Conservation (phyloP, 495 filamentous ascomycete genomes). For the Penicillium lagena region DNA sequence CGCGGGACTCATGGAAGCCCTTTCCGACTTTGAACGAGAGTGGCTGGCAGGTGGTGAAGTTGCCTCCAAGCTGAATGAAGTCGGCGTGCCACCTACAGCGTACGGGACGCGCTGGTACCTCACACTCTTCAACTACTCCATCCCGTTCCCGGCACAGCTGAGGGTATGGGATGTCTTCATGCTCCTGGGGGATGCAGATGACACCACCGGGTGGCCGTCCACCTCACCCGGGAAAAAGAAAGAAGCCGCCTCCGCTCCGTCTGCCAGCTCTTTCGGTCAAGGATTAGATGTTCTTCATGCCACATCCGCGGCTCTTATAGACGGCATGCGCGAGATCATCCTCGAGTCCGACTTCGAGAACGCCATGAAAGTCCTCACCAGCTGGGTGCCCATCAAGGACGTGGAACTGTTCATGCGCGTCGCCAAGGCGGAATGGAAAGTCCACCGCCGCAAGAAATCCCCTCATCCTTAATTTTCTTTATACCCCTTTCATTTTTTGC, state of each 20-base stretch:
- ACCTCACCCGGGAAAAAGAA: conserved; percentile 38
- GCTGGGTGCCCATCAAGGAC: conserved; percentile 92
- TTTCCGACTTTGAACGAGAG: conserved; percentile 79
- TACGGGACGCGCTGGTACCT: conserved; percentile 98
- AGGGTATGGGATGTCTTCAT: conserved; percentile 99
- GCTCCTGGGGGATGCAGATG: conserved; percentile 74
- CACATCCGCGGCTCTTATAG: conserved; percentile 82
- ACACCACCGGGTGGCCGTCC: conserved; percentile 9
- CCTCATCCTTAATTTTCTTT: conserved; percentile 5
- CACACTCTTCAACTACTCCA: conserved; percentile 94
- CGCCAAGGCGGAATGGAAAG: conserved; percentile 84
- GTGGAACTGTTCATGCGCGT: conserved; percentile 94
- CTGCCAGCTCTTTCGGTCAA: conserved; percentile 44
- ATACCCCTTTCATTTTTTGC: neutral
- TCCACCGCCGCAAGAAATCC: conserved; percentile 48
- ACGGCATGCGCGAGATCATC: conserved; percentile 84
- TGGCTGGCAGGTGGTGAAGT: conserved; percentile 79
- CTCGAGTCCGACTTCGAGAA: conserved; percentile 96
- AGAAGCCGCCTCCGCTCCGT: neutral
- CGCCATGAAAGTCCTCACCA: conserved; percentile 94
- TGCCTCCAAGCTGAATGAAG: conserved; percentile 68
- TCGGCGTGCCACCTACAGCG: conserved; percentile 77
- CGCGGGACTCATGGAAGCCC: conserved; percentile 75
- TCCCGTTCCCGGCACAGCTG: conserved; percentile 95
- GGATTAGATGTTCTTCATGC: conserved; percentile 90